These are phyloP conservation scores for Hypoxylon rickii DNA, from an alignment of 495 filamentous ascomycete genomes.

Conservation along the genomic window DNA sequence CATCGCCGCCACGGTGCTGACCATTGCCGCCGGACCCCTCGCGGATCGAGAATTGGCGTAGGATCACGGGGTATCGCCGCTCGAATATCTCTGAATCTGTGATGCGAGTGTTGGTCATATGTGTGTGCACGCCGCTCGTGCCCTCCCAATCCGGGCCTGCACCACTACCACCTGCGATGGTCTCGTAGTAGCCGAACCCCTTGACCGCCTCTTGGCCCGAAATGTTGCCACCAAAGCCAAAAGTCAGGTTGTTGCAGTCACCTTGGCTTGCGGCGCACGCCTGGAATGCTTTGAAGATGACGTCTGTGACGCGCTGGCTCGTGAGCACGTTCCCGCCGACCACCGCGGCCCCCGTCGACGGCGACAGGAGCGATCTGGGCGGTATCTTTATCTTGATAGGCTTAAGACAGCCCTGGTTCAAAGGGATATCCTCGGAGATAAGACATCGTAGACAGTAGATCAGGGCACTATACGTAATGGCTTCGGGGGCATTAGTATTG, in stretches of 20 bases:
- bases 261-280: slow-evolving; percentile 92
- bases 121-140: slow-evolving; percentile 86
- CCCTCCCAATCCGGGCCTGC: slow-evolving; percentile 88
- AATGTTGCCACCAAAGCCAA: slow-evolving; percentile 79
- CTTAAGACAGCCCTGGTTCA: slow-evolving; percentile 93
- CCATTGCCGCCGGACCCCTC: slow-evolving; percentile 72
- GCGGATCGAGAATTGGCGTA: slow-evolving; percentile 81
- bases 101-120: slow-evolving; percentile 99
- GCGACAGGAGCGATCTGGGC: slow-evolving; percentile 78
- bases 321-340: slow-evolving; percentile 97
- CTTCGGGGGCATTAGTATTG: slow-evolving; percentile 93
- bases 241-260: slow-evolving; percentile 88
- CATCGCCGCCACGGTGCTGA: slow-evolving; percentile 81
- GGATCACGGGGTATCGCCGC: slow-evolving; percentile 84
- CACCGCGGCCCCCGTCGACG: slow-evolving; percentile 85
- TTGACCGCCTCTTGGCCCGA: slow-evolving; percentile 63
- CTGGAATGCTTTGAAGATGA: slow-evolving; percentile 87
- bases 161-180: slow-evolving; percentile 90
- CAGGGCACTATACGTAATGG: slow-evolving; percentile 92
- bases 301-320: slow-evolving; percentile 87
- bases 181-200: slow-evolving; percentile 98
- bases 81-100: slow-evolving; percentile 97
- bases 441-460: slow-evolving; percentile 95
- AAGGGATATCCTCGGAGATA: slow-evolving; percentile 89
- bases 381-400: slow-evolving; percentile 89